Conservation (phyloP, 441 rosid genomes). For the Aquilaria agallochum region DNA sequence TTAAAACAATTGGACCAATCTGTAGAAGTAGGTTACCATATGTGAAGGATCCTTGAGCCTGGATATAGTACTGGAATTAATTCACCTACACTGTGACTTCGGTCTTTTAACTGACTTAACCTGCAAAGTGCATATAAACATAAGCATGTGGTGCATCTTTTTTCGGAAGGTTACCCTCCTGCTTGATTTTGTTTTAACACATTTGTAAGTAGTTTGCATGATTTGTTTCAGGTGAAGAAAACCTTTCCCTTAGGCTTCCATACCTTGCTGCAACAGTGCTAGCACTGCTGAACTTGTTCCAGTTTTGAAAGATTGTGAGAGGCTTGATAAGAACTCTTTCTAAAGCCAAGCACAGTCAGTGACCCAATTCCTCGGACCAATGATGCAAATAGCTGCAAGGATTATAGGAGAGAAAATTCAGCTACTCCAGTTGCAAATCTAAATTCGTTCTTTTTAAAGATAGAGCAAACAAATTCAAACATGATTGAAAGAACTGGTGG, state of each 20-base stretch:
- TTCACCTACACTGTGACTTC: no score
- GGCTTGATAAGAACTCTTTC: constrained; percentile 68
- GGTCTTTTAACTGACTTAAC: no score
- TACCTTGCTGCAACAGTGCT: constrained; percentile 52
- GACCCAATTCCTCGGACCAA: constrained; percentile 14
- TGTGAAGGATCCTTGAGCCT: no score
- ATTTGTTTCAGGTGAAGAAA: constrained; percentile 46
- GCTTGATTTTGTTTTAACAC: background rate
- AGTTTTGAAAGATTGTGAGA: constrained; percentile 79
- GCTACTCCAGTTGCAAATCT: no score
- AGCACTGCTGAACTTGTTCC: constrained; percentile 50
- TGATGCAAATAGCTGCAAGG: no score
- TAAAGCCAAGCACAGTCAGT: constrained; percentile 43
- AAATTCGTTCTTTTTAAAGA: no score
- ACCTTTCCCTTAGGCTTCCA: constrained; percentile 70
- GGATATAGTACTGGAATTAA: no score
- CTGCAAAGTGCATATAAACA: background rate
- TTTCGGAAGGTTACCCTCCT: background rate
- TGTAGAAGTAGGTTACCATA: no score
- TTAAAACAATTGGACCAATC: no score
- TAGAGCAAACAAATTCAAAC: no score
- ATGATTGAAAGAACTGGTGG: no score
- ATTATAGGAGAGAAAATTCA: no score
- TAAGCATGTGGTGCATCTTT: background rate
- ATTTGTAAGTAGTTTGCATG: background rate